phyloP scores from a whole-genome alignment of 1,284 basidiomycete species.

The Irpex sp. region DNA sequence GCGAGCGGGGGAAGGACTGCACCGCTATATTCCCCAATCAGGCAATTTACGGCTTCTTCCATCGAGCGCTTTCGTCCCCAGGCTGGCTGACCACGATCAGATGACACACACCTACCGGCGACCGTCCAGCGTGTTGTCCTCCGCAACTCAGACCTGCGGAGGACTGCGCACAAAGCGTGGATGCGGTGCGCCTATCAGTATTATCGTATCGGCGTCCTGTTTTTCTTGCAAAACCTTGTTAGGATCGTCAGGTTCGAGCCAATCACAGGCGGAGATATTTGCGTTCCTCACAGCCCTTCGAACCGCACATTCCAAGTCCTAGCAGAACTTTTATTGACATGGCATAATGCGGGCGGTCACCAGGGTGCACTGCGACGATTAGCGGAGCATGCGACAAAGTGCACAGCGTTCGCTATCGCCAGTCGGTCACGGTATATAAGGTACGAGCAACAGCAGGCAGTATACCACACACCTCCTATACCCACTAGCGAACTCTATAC shows the following conservation, averaged over 20 bases:
- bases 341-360: no score
- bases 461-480: neutral
- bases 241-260: neutral
- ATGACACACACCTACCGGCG: neutral
- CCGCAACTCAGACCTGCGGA: neutral
- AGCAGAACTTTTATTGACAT: neutral
- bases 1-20: neutral
- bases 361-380: no score
- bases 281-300: neutral
- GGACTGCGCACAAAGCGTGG: neutral
- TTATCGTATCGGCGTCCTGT: neutral
- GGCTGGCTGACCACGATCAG: neutral
- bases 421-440: neutral
- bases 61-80: neutral
- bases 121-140: neutral
- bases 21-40: neutral
- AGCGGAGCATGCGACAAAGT: no score
- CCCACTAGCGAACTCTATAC: neutral
- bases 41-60: neutral
- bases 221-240: neutral
- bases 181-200: neutral
- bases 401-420: no score
- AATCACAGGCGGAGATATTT: neutral
- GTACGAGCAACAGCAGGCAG: neutral
- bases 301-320: neutral